Conservation (phyloP, 2,329 filamentous ascomycete species). For the Stagonosporopsis vannaccii region DNA sequence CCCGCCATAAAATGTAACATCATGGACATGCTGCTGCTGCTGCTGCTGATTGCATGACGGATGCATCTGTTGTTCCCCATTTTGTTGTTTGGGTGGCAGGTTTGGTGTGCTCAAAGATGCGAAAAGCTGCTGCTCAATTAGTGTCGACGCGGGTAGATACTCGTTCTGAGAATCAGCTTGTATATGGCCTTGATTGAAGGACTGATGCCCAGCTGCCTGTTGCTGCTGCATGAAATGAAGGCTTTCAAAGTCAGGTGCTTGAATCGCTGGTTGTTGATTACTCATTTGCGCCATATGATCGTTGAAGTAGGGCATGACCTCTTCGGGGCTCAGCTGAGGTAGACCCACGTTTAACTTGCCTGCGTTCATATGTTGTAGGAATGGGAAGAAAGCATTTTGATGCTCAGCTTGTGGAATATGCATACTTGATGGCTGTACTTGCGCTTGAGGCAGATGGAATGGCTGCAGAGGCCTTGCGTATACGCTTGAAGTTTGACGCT, state of each 20-base stretch:
- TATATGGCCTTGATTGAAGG: neutral
- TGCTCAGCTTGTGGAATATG: neutral
- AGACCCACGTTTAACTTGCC: neutral
- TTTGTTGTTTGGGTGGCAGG: neutral
- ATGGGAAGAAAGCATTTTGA: neutral
- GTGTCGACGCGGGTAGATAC: neutral
- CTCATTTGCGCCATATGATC: neutral
- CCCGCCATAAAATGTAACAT: neutral
- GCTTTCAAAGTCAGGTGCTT: too few relatives aligned
- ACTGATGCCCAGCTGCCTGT: neutral
- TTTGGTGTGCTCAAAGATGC: neutral
- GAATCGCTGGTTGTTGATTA: neutral
- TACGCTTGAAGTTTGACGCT: neutral
- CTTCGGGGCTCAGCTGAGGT: neutral
- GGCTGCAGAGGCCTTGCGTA: neutral
- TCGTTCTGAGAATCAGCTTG: neutral
- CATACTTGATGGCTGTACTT: neutral
- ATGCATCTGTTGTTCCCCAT: neutral
- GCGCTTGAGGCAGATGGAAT: neutral
- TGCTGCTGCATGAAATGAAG: neutral
- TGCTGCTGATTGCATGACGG: neutral
- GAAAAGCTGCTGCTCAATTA: neutral
- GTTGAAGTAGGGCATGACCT: neutral
- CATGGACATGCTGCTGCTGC: neutral
- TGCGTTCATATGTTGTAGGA: neutral